Evolutionary conservation across 2,329 filamentous ascomycete species (phyloP).

Genomic region (Malbranchea zuffiana): DNA sequence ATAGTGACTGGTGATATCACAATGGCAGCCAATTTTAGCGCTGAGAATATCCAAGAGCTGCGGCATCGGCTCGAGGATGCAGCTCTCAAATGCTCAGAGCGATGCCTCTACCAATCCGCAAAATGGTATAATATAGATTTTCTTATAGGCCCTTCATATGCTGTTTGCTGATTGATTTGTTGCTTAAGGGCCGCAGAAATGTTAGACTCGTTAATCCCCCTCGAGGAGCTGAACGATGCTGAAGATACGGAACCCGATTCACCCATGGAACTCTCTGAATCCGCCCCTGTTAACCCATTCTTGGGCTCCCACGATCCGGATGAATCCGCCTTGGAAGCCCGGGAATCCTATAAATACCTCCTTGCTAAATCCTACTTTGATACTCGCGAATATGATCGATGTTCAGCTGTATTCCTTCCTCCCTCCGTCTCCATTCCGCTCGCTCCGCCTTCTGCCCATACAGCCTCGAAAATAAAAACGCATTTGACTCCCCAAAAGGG

Average conservation of each 20-base stretch:
- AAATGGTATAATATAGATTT: conserved; percentile 59
- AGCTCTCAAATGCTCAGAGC: conserved; percentile 80
- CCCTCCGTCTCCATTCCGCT: conserved; percentile 61
- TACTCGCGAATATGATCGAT: conserved; percentile 88
- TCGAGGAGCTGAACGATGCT: conserved; percentile 40
- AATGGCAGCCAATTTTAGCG: conserved; percentile 29
- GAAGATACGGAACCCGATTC: conserved; percentile 51
- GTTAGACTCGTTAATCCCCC: conserved; percentile 62
- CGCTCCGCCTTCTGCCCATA: conserved; percentile 32
- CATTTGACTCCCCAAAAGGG: conserved; percentile 40
- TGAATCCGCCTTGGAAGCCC: conserved; percentile 65
- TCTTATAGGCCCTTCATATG: background rate
- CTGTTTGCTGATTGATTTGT: conserved; percentile 1
- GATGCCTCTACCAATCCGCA: conserved; percentile 88
- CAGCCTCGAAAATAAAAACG: conserved; percentile 30
- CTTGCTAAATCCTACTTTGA: conserved; percentile 92
- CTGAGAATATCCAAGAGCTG: conserved; percentile 45
- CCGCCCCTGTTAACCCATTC: conserved; percentile 41
- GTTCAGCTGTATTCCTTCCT: conserved; percentile 79
- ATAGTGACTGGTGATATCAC: no score
- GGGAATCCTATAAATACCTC: conserved; percentile 72
- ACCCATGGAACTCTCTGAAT: conserved; percentile 46
- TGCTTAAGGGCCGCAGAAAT: conserved; percentile 76
- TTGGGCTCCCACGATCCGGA: conserved; percentile 52
- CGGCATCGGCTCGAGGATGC: conserved; percentile 70